A percentile compares a stretch with the other conserved stretches of the same genome.
phyloP scores from a whole-genome alignment of 768 basidiomycete species.

The Amanita thiersii region DNA sequence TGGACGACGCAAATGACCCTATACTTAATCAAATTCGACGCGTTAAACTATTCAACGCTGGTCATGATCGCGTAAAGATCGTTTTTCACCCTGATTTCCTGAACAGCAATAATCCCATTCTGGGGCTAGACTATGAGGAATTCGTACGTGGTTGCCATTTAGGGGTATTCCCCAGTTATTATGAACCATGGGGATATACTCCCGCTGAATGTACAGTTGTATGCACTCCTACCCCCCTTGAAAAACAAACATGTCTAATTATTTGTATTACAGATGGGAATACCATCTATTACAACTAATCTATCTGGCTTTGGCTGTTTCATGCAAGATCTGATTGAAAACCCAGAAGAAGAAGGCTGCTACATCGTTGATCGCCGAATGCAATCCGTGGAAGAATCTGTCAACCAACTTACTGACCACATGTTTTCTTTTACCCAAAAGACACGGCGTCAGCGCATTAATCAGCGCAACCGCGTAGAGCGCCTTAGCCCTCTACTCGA shows the following conservation, averaged over 20 bases:
- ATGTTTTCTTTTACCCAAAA: slow-evolving; percentile 75
- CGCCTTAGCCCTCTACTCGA: slow-evolving; percentile 88
- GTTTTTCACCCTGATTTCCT: slow-evolving; percentile 98
- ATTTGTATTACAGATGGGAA: slow-evolving; percentile 69
- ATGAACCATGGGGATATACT: slow-evolving; percentile 95
- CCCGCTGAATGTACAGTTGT: slow-evolving; percentile 99
- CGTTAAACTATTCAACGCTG: slow-evolving; percentile 86
- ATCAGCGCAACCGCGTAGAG: slow-evolving; percentile 97
- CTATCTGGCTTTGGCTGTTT: slow-evolving; percentile 97
- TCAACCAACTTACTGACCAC: slow-evolving; percentile 68
- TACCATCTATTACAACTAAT: slow-evolving; percentile 96
- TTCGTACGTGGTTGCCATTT: slow-evolving; percentile 97
- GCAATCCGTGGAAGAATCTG: slow-evolving; percentile 87
- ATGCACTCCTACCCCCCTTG: slow-evolving; percentile 20
- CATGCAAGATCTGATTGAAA: slow-evolving; percentile 97
- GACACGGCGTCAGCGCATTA: slow-evolving; percentile 94
- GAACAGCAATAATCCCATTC: slow-evolving; percentile 95
- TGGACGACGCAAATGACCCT: slow-evolving; percentile 85
- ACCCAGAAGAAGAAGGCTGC: slow-evolving; percentile 89
- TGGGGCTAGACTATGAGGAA: slow-evolving; percentile 97
- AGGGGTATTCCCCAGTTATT: slow-evolving; percentile 97
- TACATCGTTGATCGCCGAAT: slow-evolving; percentile 93
- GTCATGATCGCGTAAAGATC: slow-evolving; percentile 90
- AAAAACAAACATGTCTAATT: slow-evolving; percentile 4
- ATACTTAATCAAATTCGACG: slow-evolving; percentile 92